These are phyloP conservation scores for Rossbeevera mucosa DNA, from an alignment of 768 basidiomycete genomes.

Conservation along the genomic window DNA sequence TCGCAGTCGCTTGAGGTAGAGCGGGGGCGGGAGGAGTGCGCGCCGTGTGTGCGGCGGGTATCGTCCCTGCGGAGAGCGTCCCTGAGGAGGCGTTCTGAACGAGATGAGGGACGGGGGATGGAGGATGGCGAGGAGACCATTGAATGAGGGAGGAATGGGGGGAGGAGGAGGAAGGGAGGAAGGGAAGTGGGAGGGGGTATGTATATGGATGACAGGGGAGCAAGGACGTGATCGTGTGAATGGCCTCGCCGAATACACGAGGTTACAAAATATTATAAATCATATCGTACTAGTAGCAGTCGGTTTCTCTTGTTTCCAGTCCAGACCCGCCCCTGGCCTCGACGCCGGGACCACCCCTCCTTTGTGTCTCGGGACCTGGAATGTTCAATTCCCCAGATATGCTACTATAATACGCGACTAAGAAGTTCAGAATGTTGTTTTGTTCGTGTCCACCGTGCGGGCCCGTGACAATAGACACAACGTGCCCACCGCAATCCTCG, in stretches of 20 bases:
- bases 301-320: background rate
- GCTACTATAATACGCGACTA: background rate
- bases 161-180: conserved; percentile 1
- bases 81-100: conserved; percentile 53
- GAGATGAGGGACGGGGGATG: conserved; percentile 39
- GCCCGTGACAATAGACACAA: background rate
- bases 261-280: background rate
- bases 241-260: background rate
- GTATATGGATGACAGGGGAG: conserved; percentile 27
- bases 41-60: conserved; percentile 32
- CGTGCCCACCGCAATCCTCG: background rate
- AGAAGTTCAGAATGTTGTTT: background rate
- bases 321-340: background rate
- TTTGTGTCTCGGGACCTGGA: background rate
- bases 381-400: background rate
- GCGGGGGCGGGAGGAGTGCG: conserved; percentile 21
- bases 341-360: background rate
- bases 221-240: conserved; percentile 7
- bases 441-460: background rate
- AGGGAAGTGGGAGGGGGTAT: conserved; percentile 5
- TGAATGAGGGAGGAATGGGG: conserved; percentile 11
- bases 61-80: conserved; percentile 51
- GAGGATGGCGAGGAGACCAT: conserved; percentile 8
- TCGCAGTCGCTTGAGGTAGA: conserved; percentile 23
- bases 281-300: background rate